Base-by-base conservation (phyloP, 371 early-diverging fungal genomes). In the Umbelopsis sp. region DNA sequence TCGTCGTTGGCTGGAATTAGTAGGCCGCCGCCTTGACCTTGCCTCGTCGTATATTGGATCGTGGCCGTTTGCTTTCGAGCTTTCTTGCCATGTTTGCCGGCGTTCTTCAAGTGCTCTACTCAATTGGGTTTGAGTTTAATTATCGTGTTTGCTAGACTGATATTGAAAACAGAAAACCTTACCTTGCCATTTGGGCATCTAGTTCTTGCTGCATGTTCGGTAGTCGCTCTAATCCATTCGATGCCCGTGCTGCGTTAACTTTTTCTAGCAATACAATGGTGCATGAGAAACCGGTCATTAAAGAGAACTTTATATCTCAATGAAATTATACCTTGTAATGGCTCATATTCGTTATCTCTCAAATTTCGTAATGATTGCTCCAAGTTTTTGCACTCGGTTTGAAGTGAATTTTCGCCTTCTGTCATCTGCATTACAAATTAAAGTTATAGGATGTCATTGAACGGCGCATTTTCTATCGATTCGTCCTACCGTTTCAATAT, bases 191-290 rank as follows among this genome's bases (percentile, higher is more conserved):
- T 44, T 77, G 73, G 20, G 77, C 79, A 57, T 84, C 84, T 14
- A 80, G 20, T 50, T 84, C 84, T 51, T 80, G 79, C 29, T 81
- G 80, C 20, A 84, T 68, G 66, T 80, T 77, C 4, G 84, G 80
- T 65, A 84, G 41, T 63, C 72, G 75, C 16, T 66, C 51, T 52
- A 84, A 57, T 1, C 84, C 82, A 20, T 71, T 67, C 25, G 70
- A 44, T 29, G 48, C 44, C 8, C 84, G 74, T 29, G 81, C 65
- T 24, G 72, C 71, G 70, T 84, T 81, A 10, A 84, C 82, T 67
- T 74, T 69, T 25, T 81, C 84, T 84, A 45, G 4, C 1, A 4
- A 29, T 29, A 29, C 51, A 64, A 65, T 46, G 35, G 4, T 18
- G 52, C 9, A 62, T 32, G 24, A 8, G 46, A 20, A 12, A 24